These are phyloP conservation scores for Millerago galiae DNA, from an alignment of 805 yeast species.

Conservation along the genomic window DNA sequence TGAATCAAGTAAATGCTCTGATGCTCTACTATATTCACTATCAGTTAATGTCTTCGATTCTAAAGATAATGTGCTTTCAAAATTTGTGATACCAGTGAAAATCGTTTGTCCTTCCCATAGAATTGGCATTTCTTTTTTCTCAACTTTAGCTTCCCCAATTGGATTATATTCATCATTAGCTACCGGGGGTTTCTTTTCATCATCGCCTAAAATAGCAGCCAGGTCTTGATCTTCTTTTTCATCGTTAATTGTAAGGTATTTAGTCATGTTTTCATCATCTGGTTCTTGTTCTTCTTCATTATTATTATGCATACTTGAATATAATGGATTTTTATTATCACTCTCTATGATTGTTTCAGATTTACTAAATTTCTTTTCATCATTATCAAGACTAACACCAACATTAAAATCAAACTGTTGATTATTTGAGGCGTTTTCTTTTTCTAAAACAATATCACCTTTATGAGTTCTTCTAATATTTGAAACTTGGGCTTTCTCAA, in stretches of 20 bases:
- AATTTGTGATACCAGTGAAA: conserved; percentile 44
- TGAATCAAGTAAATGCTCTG: conserved; percentile 21
- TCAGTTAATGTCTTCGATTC: conserved; percentile 25
- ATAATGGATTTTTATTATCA: conserved; percentile 13
- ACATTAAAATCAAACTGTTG: conserved; percentile 26
- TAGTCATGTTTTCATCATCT: conserved; percentile 23
- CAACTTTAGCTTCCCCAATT: not conserved
- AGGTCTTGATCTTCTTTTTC: conserved; percentile 30
- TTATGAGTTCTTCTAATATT: conserved; percentile 76
- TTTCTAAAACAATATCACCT: conserved; percentile 79
- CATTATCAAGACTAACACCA: conserved; percentile 20
- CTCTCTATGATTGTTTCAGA: conserved; percentile 10
- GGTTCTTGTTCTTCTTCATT: conserved; percentile 4
- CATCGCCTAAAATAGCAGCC: conserved; percentile 25
- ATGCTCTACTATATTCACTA: conserved; percentile 15
- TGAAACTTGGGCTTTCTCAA: conserved; percentile 54
- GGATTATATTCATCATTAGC: conserved; percentile 19
- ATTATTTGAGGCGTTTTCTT: conserved; percentile 25
- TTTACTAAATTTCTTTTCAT: conserved; percentile 18
- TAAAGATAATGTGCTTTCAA: conserved; percentile 26
- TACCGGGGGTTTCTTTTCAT: conserved; percentile 11
- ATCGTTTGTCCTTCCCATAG: conserved; percentile 44
- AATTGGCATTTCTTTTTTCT: conserved; percentile 8
- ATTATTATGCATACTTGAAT: conserved; percentile 12
- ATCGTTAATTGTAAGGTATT: conserved; percentile 12